A percentile compares a stretch with the other conserved stretches of the same genome.
phyloP scores from a whole-genome alignment of 306 rosid species.

The Psophocarpus tetragonolobus region DNA sequence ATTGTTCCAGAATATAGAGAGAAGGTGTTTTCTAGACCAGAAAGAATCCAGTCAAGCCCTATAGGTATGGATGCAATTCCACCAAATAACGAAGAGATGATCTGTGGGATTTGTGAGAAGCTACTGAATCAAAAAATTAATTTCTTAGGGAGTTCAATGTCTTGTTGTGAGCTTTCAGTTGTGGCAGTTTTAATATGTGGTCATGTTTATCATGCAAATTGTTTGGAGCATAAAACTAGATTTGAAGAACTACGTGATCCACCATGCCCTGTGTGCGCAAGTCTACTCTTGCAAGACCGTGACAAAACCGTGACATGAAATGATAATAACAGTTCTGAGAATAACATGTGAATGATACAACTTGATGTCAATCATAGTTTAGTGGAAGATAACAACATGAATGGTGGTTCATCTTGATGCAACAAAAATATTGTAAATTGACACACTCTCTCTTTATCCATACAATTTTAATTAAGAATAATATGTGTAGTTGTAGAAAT shows the following conservation, averaged over 20 bases:
- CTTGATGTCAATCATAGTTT: conserved; percentile 27
- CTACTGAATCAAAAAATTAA: conserved; percentile 56
- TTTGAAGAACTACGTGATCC: conserved; percentile 70
- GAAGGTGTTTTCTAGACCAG: conserved; percentile 57
- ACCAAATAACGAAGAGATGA: conserved; percentile 50
- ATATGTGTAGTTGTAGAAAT: neutral
- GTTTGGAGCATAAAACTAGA: conserved; percentile 73
- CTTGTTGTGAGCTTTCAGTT: conserved; percentile 60
- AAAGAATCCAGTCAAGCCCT: conserved; percentile 67
- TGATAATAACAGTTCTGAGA: conserved; percentile 30
- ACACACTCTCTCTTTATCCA: conserved; percentile 6
- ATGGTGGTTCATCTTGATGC: neutral
- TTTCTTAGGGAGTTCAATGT: conserved; percentile 46
- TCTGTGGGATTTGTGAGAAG: conserved; percentile 76
- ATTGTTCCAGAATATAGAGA: conserved; percentile 53
- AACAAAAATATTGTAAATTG: conserved; percentile 26
- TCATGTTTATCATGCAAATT: conserved; percentile 83
- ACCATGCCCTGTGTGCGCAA: conserved; percentile 62
- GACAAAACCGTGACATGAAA: conserved; percentile 37
- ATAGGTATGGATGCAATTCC: conserved; percentile 46
- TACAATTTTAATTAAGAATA: neutral
- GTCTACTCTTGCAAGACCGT: conserved; percentile 37
- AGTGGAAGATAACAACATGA: conserved; percentile 5
- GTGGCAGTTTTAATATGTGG: conserved; percentile 90
- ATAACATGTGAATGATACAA: neutral